Base-by-base conservation (phyloP, 768 basidiomycete genomes). In the Rhodotorula diobovata region DNA sequence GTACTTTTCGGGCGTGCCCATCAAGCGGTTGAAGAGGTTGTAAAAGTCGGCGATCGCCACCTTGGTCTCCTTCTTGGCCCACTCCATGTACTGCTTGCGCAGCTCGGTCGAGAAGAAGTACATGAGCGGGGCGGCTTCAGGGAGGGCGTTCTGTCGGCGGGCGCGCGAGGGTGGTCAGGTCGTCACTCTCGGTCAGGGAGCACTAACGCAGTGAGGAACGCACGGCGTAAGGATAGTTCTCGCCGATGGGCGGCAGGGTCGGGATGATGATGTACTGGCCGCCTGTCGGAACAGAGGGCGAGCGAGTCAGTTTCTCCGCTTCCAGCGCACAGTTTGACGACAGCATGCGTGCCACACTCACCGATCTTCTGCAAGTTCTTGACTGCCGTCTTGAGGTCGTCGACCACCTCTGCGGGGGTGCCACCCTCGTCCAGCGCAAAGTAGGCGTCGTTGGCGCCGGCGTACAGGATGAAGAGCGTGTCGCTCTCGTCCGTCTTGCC, bases 191-290 rank as follows among this genome's bases (percentile, higher is more conserved):
- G 50, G 5, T 28, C 14, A 30, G 43, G 35, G 30, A n/a, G 21
- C 20, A 35, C 16, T n/a, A n/a, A n/a, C n/a, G n/a, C n/a, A n/a
- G n/a, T n/a, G 39, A 28, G 41, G 15, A 43, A 32, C 58, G 37
- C 39, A 59, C 58, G 39, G 58, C 39, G 62, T 63, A 69, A 16
- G 68, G 68, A 53, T 65, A 65, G 63, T 60, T 28, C 45, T n/a
- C 50, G 15, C 58, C 58, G n/a, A 58, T 12, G 20, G 55, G 41
- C 2, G 63, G 68, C 0, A 65, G 59, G 16, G 56, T 54, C 25
- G 59, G 51, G 12, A 70, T 35, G n/a, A 70, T 48, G 41, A 70
- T 60, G 63, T 65, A 41, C 35, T 43, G 43, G 32, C 32, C 63
- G 50, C 63, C 68, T 60, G 57, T n/a, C n/a, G n/a, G n/a, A n/a